Evolutionary conservation across 1,139 yeast genomes (phyloP).

Genomic region (Zhuliangozyma parablackwelliae): DNA sequence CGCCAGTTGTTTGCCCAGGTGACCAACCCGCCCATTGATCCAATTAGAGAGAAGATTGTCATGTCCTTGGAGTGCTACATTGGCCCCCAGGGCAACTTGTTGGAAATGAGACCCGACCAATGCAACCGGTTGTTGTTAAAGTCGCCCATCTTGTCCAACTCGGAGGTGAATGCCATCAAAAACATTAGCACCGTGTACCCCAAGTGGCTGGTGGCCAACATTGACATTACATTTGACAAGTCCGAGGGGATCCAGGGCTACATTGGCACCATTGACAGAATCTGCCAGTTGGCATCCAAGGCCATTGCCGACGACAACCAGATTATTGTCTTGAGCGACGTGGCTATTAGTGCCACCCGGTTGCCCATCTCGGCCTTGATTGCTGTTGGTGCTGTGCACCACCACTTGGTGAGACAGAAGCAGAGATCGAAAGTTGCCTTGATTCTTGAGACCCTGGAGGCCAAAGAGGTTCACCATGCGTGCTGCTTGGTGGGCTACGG

Average conservation of each 20-base stretch:
- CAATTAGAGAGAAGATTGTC: conserved; percentile 92
- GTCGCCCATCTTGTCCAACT: conserved; percentile 75
- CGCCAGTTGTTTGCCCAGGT: conserved; percentile 97
- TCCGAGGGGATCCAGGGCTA: conserved; percentile 83
- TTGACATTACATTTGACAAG: conserved; percentile 88
- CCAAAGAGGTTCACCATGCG: conserved; percentile 94
- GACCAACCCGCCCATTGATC: conserved; percentile 98
- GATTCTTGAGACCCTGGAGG: conserved; percentile 91
- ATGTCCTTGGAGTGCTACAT: conserved; percentile 96
- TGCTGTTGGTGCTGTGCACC: conserved; percentile 97
- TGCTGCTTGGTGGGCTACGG: conserved; percentile 95
- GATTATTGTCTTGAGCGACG: conserved; percentile 74
- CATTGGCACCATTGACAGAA: conserved; percentile 76
- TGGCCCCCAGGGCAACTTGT: conserved; percentile 94
- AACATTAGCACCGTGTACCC: conserved; percentile 75
- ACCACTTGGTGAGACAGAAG: conserved; percentile 90
- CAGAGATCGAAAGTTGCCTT: conserved; percentile 95
- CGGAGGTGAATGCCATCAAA: conserved; percentile 70
- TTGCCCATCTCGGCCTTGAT: conserved; percentile 84
- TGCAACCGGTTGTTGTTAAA: conserved; percentile 81
- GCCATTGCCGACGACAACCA: conserved; percentile 77
- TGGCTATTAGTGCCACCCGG: conserved; percentile 53
- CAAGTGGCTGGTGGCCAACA: conserved; percentile 73
- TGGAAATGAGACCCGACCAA: conserved; percentile 89
- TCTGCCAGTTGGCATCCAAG: conserved; percentile 81